phyloP scores from a whole-genome alignment of 495 filamentous ascomycete species.

The Penicillium longicatenatum region DNA sequence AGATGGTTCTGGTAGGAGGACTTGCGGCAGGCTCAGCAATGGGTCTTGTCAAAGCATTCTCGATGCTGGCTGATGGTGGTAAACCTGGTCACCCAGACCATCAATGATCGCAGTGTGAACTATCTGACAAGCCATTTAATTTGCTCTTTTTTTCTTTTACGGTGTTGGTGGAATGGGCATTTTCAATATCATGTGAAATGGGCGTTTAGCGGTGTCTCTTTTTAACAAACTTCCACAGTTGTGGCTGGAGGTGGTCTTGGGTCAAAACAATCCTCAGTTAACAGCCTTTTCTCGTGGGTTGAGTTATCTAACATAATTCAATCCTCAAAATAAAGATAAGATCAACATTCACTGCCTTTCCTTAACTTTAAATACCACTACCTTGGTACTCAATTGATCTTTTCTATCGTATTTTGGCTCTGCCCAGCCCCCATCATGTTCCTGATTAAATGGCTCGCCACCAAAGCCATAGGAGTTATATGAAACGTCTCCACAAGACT shows the following conservation, averaged over 20 bases:
- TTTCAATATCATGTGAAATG: neutral
- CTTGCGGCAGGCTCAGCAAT: slow-evolving; percentile 67
- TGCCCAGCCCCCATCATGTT: too few relatives aligned
- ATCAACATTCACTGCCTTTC: too few relatives aligned
- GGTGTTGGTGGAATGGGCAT: slow-evolving; percentile 16
- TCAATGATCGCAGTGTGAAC: neutral
- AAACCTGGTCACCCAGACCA: slow-evolving; percentile 17
- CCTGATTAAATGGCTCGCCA: neutral
- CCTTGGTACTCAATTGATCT: too few relatives aligned
- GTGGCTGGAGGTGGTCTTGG: neutral
- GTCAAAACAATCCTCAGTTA: neutral
- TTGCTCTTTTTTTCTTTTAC: neutral
- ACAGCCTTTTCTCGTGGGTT: neutral
- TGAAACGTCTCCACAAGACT: neutral
- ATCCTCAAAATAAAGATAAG: neutral
- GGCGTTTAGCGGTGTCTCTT: slow-evolving; percentile 11
- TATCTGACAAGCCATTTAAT: neutral
- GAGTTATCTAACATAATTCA: neutral
- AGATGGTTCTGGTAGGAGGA: slow-evolving; percentile 69
- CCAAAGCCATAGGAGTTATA: neutral
- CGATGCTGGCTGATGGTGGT: slow-evolving; percentile 35
- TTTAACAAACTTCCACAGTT: neutral
- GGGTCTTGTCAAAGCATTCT: slow-evolving; percentile 62
- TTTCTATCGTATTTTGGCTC: too few relatives aligned
- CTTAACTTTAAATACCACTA: too few relatives aligned